Evolutionary conservation across 345 rosid genomes (phyloP).

Genomic region (Hibiscus tridactylites): DNA sequence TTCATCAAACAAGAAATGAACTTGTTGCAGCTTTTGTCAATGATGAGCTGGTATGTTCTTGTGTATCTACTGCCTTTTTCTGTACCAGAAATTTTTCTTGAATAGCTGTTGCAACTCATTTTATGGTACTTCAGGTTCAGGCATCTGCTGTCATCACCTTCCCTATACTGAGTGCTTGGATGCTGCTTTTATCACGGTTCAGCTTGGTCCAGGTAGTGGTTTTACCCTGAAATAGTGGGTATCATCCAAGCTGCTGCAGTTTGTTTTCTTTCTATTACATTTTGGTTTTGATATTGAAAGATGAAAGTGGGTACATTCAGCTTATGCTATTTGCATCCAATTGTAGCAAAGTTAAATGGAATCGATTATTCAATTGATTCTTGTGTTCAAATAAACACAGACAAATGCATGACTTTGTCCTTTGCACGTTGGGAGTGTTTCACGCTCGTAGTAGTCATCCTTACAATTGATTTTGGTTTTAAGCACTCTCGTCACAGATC

Average conservation of each 20-base stretch:
- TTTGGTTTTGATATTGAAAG: background rate
- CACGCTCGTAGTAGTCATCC: too few relatives aligned
- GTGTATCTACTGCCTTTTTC: background rate
- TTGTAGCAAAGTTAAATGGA: too few relatives aligned
- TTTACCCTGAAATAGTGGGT: background rate
- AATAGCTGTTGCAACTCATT: background rate
- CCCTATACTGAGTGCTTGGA: conserved; percentile 60
- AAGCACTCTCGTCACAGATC: too few relatives aligned
- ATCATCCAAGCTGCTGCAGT: background rate
- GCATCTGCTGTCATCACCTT: conserved; percentile 66
- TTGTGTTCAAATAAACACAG: too few relatives aligned
- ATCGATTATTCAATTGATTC: too few relatives aligned
- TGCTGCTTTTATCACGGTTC: conserved; percentile 33
- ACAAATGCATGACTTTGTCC: too few relatives aligned
- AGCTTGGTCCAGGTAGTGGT: conserved; percentile 12
- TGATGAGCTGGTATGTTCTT: conserved; percentile 48
- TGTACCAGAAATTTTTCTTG: background rate
- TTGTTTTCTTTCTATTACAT: background rate
- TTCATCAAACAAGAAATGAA: conserved; percentile 42
- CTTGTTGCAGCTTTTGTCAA: conserved; percentile 53
- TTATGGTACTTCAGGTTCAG: conserved; percentile 54
- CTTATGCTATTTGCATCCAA: too few relatives aligned
- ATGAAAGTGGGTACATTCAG: background rate
- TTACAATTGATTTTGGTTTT: too few relatives aligned
- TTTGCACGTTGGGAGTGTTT: background rate